A percentile compares a stretch with the other conserved stretches of the same genome.
Evolutionary conservation across 768 basidiomycete species (phyloP).

Genomic region (Crucibulum laeve): DNA sequence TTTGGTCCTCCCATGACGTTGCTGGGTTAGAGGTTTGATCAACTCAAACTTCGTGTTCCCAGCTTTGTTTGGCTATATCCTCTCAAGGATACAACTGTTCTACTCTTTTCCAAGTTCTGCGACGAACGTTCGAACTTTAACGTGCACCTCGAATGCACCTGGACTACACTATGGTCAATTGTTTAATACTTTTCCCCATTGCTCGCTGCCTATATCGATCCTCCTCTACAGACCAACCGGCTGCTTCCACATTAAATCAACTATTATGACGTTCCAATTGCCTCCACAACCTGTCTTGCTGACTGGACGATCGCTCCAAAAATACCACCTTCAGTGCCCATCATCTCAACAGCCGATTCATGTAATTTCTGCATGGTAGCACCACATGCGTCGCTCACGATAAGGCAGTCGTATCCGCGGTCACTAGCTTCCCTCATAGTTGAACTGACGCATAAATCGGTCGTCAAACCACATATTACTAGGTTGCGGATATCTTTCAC

Average conservation of each 20-base stretch:
- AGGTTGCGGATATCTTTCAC: slow-evolving; percentile 3
- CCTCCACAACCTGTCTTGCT: slow-evolving; percentile 2
- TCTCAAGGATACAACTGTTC: too few species aligned
- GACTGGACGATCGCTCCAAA: slow-evolving; percentile 4
- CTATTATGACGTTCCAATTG: not conserved
- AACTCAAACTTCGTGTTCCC: too few species aligned
- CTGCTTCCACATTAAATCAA: not conserved
- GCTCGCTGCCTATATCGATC: too few species aligned
- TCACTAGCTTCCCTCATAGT: slow-evolving; percentile 6
- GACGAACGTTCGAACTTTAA: too few species aligned
- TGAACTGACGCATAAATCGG: slow-evolving; percentile 5
- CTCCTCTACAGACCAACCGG: too few species aligned
- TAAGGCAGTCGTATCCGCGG: slow-evolving; percentile 6
- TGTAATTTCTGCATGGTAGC: not conserved
- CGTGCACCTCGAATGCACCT: too few species aligned
- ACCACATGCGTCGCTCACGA: slow-evolving; percentile 4
- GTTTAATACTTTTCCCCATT: too few species aligned
- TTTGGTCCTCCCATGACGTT: slow-evolving; percentile 76
- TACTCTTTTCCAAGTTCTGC: too few species aligned
- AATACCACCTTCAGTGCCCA: slow-evolving; percentile 5
- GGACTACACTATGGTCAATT: too few species aligned
- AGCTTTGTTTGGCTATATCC: too few species aligned
- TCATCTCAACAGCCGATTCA: slow-evolving; percentile 1
- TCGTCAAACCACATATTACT: slow-evolving; percentile 5
- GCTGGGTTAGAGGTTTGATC: too few species aligned